Evolutionary conservation across 129 eudicot genomes (phyloP).

Genomic region (Daucus carota): DH1_v3.0 NC_030381.2:36345501-36346000

Average conservation of each 20-base stretch:
- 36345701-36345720: neutral
- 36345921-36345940: slow-evolving; percentile 93
- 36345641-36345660: neutral
- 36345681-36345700: neutral
- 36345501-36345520: neutral
- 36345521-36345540: slow-evolving; percentile 27
- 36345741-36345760: neutral
- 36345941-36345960: slow-evolving; percentile 62
- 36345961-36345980: slow-evolving; percentile 49
- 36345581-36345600: slow-evolving; percentile 54
- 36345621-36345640: slow-evolving; percentile 8
- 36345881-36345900: slow-evolving; percentile 75
- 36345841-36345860: neutral
- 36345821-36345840: neutral
- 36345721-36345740: neutral
- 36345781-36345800: neutral
- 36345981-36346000: neutral
- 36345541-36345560: slow-evolving; percentile 59
- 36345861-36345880: slow-evolving; percentile 48
- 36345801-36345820: neutral
- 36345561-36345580: slow-evolving; percentile 79
- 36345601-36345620: slow-evolving; percentile 88
- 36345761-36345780: neutral
- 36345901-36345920: slow-evolving; percentile 73
- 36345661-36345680: neutral